Evolutionary conservation across 2,329 filamentous ascomycete genomes (phyloP).

Genomic region (Aureobasidium pullulans): DNA sequence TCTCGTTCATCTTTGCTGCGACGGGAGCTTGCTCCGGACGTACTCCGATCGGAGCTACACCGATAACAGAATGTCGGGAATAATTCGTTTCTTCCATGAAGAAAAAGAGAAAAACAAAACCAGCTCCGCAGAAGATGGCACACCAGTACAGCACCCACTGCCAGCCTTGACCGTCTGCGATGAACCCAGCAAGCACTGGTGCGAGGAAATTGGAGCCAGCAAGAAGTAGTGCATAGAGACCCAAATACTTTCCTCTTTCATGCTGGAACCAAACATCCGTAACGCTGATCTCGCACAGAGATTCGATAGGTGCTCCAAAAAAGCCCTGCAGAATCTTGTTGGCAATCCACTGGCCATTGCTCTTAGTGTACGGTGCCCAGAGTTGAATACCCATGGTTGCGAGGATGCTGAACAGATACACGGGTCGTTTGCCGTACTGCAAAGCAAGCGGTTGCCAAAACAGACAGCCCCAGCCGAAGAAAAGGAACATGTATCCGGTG

Average conservation of each 20-base stretch:
- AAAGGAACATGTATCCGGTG: slow-evolving; percentile 47
- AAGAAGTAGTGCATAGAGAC: slow-evolving; percentile 29
- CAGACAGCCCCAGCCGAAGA: slow-evolving; percentile 45
- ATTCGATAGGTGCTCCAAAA: slow-evolving; percentile 42
- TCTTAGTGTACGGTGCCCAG: slow-evolving; percentile 38
- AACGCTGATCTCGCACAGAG: slow-evolving; percentile 33
- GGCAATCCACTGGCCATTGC: slow-evolving; percentile 41
- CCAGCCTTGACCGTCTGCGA: slow-evolving; percentile 37
- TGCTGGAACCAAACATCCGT: slow-evolving; percentile 25
- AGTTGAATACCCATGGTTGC: slow-evolving; percentile 35
- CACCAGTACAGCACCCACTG: slow-evolving; percentile 36
- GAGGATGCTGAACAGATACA: slow-evolving; percentile 39
- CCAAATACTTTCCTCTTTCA: slow-evolving; percentile 24
- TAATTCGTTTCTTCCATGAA: slow-evolving; percentile 56
- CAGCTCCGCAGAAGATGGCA: slow-evolving; percentile 45
- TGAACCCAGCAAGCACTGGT: slow-evolving; percentile 44
- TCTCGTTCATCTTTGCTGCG: not conserved
- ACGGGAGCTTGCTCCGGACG: not conserved
- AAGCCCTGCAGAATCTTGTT: slow-evolving; percentile 42
- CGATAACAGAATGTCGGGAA: not conserved
- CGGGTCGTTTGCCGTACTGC: slow-evolving; percentile 44
- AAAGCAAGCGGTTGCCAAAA: slow-evolving; percentile 48
- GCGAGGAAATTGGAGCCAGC: slow-evolving; percentile 39
- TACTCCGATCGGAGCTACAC: not conserved
- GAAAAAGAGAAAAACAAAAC: slow-evolving; percentile 48